Evolutionary conservation across 2,329 filamentous ascomycete genomes (phyloP).

Genomic region (Ploettnerulaceae sp.): DNA sequence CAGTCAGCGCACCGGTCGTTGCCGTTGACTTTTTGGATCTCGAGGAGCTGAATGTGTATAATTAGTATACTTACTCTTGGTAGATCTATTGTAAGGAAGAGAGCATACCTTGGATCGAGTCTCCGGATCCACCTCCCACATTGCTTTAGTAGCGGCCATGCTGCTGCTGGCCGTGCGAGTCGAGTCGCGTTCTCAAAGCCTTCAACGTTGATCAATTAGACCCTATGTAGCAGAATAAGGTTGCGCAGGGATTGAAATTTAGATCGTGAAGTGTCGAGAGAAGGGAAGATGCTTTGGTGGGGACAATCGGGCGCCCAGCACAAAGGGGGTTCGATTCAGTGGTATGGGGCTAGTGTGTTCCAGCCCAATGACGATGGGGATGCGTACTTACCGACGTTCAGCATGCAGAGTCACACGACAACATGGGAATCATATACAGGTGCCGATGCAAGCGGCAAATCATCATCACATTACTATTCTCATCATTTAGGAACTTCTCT

Average conservation of each 20-base stretch:
- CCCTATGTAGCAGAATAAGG: background rate
- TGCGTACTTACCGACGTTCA: constrained; percentile 4
- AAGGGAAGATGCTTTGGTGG: constrained; percentile 3
- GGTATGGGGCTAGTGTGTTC: constrained; percentile 7
- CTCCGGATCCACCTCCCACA: constrained; percentile 99
- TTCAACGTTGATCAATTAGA: background rate
- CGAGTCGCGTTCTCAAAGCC: background rate
- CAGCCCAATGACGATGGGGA: constrained; percentile 19
- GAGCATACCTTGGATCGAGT: constrained; percentile 79
- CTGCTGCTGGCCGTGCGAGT: constrained; percentile 8
- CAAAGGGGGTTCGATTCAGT: constrained; percentile 13
- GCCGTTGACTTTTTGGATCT: constrained; percentile 83
- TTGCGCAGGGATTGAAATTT: background rate
- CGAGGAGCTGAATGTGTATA: constrained; percentile 60
- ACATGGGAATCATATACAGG: background rate
- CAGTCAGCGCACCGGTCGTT: constrained; percentile 95
- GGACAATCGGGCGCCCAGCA: constrained; percentile 5
- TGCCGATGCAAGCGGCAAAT: background rate
- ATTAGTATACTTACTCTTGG: background rate
- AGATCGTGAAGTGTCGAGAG: background rate
- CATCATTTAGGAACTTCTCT: background rate
- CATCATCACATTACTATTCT: background rate
- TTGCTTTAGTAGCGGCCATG: constrained; percentile 66
- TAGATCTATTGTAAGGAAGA: background rate
- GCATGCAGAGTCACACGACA: constrained; percentile 8